Evolutionary conservation across 1,284 basidiomycete species (phyloP).

Genomic region (Laetiporus sulphureus): DNA sequence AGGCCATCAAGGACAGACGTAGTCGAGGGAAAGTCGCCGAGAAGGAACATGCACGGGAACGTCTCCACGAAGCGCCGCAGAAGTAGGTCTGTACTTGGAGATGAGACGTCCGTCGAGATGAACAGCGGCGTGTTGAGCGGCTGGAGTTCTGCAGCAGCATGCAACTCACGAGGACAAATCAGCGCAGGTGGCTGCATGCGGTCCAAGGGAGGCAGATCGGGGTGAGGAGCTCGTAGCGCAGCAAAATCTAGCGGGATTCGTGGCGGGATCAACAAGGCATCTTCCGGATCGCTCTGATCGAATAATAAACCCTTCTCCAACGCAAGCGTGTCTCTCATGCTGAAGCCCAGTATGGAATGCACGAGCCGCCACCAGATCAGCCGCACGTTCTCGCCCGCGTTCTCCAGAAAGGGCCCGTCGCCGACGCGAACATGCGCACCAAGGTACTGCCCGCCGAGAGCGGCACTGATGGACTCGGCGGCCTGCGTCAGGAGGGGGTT

Average conservation of each 20-base stretch:
- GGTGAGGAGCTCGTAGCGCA: constrained; percentile 18
- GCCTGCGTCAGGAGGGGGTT: constrained; percentile 39
- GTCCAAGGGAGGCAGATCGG: constrained; percentile 16
- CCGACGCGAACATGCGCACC: constrained; percentile 63
- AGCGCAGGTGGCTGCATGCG: constrained; percentile 23
- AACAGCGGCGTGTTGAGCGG: constrained; percentile 58
- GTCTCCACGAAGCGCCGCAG: constrained; percentile 44
- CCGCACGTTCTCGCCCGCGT: constrained; percentile 36
- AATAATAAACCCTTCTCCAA: constrained; percentile 30
- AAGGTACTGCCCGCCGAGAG: constrained; percentile 49
- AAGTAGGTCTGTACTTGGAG: constrained; percentile 37
- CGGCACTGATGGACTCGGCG: constrained; percentile 34
- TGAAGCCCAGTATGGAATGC: constrained; percentile 33
- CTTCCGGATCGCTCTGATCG: constrained; percentile 2
- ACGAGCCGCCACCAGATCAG: constrained; percentile 53
- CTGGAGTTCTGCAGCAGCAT: constrained; percentile 28
- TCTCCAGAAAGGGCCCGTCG: constrained; percentile 52
- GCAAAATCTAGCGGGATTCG: constrained; percentile 12
- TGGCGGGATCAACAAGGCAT: constrained; percentile 11
- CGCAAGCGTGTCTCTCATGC: constrained; percentile 29
- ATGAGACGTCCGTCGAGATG: constrained; percentile 60
- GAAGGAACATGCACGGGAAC: constrained; percentile 68
- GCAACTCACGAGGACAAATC: constrained; percentile 30
- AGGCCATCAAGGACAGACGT: constrained; percentile 33
- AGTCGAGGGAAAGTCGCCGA: constrained; percentile 44